Conservation (phyloP, 768 basidiomycete species). For the Udeniomyces megalosporus region DNA sequence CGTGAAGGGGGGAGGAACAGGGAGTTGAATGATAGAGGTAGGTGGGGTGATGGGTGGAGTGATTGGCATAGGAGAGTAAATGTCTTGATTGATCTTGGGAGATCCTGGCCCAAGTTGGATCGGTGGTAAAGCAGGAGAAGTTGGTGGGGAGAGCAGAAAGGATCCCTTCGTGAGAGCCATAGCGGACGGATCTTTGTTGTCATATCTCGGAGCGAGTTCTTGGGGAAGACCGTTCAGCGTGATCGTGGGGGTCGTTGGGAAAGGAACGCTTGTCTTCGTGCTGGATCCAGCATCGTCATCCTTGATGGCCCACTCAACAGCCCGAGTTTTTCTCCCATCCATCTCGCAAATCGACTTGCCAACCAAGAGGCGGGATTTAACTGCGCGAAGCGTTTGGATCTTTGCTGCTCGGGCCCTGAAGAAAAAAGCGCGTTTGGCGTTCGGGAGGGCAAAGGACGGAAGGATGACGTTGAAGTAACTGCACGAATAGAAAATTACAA, state of each 20-base stretch:
- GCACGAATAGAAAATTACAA: no score
- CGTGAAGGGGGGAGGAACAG: not conserved
- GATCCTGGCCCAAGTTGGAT: no score
- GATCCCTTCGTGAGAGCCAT: no score
- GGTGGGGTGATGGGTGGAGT: not conserved
- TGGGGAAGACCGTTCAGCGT: not conserved
- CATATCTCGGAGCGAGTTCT: no score
- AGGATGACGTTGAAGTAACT: conserved; percentile 69
- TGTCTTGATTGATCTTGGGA: no score
- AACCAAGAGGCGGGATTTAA: conserved; percentile 46
- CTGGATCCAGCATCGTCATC: conserved; percentile 38
- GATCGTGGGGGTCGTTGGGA: not conserved
- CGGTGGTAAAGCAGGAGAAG: no score
- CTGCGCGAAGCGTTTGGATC: conserved; percentile 45
- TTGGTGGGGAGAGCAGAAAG: no score
- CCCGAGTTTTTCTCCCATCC: conserved; percentile 37
- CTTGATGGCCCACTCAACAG: conserved; percentile 53
- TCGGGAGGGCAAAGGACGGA: conserved; percentile 38
- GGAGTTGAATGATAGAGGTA: not conserved
- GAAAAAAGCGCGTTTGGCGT: conserved; percentile 43
- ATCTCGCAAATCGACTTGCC: conserved; percentile 44
- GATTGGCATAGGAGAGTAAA: no score
- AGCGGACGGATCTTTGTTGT: no score
- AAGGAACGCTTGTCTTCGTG: not conserved
- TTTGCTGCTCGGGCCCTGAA: conserved; percentile 52